Evolutionary conservation across 1,139 yeast genomes (phyloP), one percentile per base, ranked within the genome.

Genomic region (Kazachstania sp.): DNA sequence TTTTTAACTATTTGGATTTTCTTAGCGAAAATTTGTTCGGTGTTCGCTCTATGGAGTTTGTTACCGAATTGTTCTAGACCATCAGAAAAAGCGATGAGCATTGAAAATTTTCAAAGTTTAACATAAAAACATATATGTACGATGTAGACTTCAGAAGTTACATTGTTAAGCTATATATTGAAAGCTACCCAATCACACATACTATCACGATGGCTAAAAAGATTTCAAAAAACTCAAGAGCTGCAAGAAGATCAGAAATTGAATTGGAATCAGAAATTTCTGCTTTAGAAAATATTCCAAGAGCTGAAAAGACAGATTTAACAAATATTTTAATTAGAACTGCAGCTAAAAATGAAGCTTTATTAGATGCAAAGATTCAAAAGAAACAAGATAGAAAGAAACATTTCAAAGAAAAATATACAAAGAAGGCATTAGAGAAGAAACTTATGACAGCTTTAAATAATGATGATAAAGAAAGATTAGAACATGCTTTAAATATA

Each of bases 211-310:
- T 64, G 68, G 66, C 61, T 15, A 63, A 51, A n/a, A 60, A 56
- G 72, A 75, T 81, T 31, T 81, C 87, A 12, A 83, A 81, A 54
- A 80, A 75, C 53, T 81, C 88, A 43, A 76, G 92, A 69, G 88
- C 88, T 5, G 90, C 92, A 4, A 78, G 90, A 68, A 73, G 87
- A 62, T 83, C 82, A 3, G 72, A 78, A 54, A 74, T 74, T 12
- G 74, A 71, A 52, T 72, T n/a, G n/a, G n/a, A n/a, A n/a, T n/a
- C n/a, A n/a, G n/a, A n/a, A n/a, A n/a, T n/a, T n/a, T n/a, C n/a
- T n/a, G n/a, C 74, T 18, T 68, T 83, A 42, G 69, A 71, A 26
- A 62, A 67, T 20, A 62, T 81, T 20, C 82, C 86, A 35, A 77
- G 83, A 62, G 69, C 73, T 9, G 82, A 79, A 50, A 72, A 72